Percentiles rank a stretch among this genome's conserved stretches.
These are phyloP conservation scores for Phaffia tasmanica DNA, from an alignment of 768 basidiomycete species.

Conservation along the genomic window DNA sequence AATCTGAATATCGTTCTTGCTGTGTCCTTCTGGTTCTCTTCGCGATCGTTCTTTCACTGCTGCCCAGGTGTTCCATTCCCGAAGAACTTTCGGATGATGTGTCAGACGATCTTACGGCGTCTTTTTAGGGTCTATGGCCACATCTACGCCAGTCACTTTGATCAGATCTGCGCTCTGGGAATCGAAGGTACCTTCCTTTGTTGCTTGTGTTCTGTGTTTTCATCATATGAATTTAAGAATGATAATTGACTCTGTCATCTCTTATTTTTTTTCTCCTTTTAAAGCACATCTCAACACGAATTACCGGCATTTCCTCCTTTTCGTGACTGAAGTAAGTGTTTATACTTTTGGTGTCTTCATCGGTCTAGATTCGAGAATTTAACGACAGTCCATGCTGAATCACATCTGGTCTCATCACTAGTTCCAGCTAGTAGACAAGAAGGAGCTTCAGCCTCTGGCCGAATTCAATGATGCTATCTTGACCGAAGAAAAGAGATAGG, in stretches of 20 bases:
- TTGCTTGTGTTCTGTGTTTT: not conserved
- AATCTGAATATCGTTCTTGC: not conserved
- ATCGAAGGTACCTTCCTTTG: slow-evolving; percentile 65
- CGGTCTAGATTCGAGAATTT: not conserved
- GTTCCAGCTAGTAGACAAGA: slow-evolving; percentile 26
- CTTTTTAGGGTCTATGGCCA: slow-evolving; percentile 97
- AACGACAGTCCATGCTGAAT: not conserved
- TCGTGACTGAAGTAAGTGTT: slow-evolving; percentile 72
- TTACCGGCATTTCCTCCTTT: slow-evolving; percentile 95
- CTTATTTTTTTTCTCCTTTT: not conserved
- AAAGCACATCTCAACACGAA: slow-evolving; percentile 95
- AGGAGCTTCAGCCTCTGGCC: slow-evolving; percentile 24
- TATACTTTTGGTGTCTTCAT: not conserved
- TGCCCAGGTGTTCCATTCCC: slow-evolving; percentile 75
- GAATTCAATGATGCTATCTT: slow-evolving; percentile 27
- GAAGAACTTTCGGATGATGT: slow-evolving; percentile 74
- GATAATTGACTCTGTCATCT: not conserved
- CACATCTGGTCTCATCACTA: not conserved
- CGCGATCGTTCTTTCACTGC: not conserved
- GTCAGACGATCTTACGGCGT: slow-evolving; percentile 80
- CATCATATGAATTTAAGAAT: not conserved
- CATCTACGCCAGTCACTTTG: slow-evolving; percentile 98
- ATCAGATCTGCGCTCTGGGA: slow-evolving; percentile 93
- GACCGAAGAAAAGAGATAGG: slow-evolving; percentile 14
- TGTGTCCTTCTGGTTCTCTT: not conserved